Base-by-base conservation (phyloP, 345 rosid species). In the Litchi chinensis region DNA sequence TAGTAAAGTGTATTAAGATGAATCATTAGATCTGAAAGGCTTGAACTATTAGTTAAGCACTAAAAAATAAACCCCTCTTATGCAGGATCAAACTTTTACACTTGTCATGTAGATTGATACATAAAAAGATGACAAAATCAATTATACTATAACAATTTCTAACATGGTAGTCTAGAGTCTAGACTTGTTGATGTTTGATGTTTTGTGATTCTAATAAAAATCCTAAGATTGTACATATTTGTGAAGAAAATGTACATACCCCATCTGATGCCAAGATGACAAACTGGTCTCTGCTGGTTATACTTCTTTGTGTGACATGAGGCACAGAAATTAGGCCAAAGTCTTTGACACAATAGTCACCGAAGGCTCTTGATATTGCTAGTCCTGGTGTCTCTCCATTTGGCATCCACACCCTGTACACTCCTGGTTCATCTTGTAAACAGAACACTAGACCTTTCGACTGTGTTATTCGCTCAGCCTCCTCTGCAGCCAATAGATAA, bases 251-350 rank as follows among this genome's bases (percentile, higher is more conserved):
- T 10, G 10, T 74, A 65, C 22, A 21, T 86, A 92, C 98, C 86
- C 98, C 98, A 78, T 93, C 98, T 10, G 93, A 86, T 59, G 98
- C 98, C 77, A 95, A 77, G 71, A 95, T 91, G 77, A 91, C 87
- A 71, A 95, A 95, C 39, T 88, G 90, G 77, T 95, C 98, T 76
- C 79, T 86, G 68, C 77, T 79, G 73, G 93, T 87, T 72, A 92
- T 83, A 52, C 75, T 85, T 77, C 90, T 84, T 68, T 83, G 88
- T 6, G 93, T 86, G 18, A 93, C 91, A 63, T 91, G 88, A 26
- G 98, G 98, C 77, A 77, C 87, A 1, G 98, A 93, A 71, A 92
- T 92, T 40, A 95, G 88, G 44, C 98, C 98, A 32, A 82, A 95
- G 72, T 95, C 97, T 80, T 95, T 93, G 16, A 91, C 83, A 68